Conservation (phyloP, 2,329 filamentous ascomycete genomes). For the Paecilomyces formosus region DNA sequence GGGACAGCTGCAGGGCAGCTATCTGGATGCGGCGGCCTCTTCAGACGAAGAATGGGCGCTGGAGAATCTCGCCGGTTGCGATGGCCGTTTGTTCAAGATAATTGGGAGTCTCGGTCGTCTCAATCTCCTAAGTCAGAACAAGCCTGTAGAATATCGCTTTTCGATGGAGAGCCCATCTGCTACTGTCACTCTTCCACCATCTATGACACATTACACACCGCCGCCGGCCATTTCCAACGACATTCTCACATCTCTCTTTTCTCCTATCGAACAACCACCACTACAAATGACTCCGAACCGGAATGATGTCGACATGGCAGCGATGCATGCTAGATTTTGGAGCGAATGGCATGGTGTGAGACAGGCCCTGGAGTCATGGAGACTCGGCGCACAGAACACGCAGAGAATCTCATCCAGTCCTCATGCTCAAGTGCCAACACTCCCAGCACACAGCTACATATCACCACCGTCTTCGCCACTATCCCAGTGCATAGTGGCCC, state of each 20-base stretch:
- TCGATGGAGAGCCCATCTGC: slow-evolving; percentile 15
- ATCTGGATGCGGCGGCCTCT: slow-evolving; percentile 56
- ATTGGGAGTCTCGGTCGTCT: slow-evolving; percentile 76
- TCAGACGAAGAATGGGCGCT: slow-evolving; percentile 63
- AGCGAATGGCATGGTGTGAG: slow-evolving; percentile 77
- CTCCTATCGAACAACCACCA: slow-evolving; percentile 30
- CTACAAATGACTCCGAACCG: slow-evolving; percentile 19
- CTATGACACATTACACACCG: slow-evolving; percentile 22
- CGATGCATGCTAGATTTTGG: slow-evolving; percentile 56
- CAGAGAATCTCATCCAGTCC: slow-evolving; percentile 7
- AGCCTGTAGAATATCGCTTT: slow-evolving; percentile 26
- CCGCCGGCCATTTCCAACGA: slow-evolving; percentile 9
- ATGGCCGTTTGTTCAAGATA: slow-evolving; percentile 77
- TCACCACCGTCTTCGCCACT: slow-evolving; percentile 19
- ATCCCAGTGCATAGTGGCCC: slow-evolving; percentile 31
- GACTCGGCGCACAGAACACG: slow-evolving; percentile 49
- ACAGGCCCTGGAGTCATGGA: slow-evolving; percentile 69
- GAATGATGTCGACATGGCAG: not conserved
- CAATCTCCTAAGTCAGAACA: slow-evolving; percentile 71
- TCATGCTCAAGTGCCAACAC: slow-evolving; percentile 2
- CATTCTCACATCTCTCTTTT: slow-evolving; percentile 30
- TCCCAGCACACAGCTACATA: slow-evolving; percentile 16
- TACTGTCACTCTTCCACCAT: slow-evolving; percentile 25
- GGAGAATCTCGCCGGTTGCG: slow-evolving; percentile 83
- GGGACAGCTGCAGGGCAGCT: slow-evolving; percentile 62